A percentile compares a stretch with the other conserved stretches of the same genome.
Conservation (phyloP, 371 early-diverging fungal genomes). For the Saksenaea vasiformis region DNA sequence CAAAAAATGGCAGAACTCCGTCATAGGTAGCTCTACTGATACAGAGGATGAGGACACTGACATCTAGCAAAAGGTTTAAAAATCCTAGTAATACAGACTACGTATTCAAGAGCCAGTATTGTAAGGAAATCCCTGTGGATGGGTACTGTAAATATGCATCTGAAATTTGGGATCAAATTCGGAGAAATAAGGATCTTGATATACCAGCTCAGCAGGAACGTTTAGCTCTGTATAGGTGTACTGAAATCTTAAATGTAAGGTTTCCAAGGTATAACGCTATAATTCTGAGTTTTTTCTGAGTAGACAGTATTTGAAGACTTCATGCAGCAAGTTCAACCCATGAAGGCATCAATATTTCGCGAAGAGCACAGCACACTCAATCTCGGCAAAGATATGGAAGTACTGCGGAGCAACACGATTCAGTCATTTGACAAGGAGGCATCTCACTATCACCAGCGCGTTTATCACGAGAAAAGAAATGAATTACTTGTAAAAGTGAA, state of each 20-base stretch:
- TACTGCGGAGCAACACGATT: conserved; percentile 61
- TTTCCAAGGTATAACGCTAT: no score
- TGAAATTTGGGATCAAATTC: conserved; percentile 92
- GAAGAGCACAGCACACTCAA: conserved; percentile 73
- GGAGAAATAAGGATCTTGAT: conserved; percentile 93
- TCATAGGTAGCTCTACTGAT: conserved; percentile 45
- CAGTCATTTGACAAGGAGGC: conserved; percentile 86
- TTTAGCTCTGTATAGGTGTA: conserved; percentile 96
- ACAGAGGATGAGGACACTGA: neutral
- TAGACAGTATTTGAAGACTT: conserved; percentile 76
- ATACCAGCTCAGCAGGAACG: conserved; percentile 97
- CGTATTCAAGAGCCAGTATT: conserved; percentile 86
- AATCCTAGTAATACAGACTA: conserved; percentile 69
- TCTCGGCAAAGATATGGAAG: conserved; percentile 72
- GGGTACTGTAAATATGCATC: conserved; percentile 90
- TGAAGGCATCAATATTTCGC: conserved; percentile 70
- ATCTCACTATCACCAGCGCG: conserved; percentile 85
- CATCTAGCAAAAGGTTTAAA: conserved; percentile 60
- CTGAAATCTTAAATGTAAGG: conserved; percentile 83
- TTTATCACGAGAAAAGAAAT: conserved; percentile 82
- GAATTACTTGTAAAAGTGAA: conserved; percentile 81
- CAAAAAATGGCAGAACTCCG: conserved; percentile 69
- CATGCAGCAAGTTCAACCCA: conserved; percentile 54
- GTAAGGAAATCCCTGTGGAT: conserved; percentile 93
- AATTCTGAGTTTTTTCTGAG: neutral